A percentile compares a stretch with the other conserved stretches of the same genome.
These are phyloP conservation scores for Sphagnurus paluster DNA, from an alignment of 1,284 basidiomycete species.

Conservation along the genomic window DNA sequence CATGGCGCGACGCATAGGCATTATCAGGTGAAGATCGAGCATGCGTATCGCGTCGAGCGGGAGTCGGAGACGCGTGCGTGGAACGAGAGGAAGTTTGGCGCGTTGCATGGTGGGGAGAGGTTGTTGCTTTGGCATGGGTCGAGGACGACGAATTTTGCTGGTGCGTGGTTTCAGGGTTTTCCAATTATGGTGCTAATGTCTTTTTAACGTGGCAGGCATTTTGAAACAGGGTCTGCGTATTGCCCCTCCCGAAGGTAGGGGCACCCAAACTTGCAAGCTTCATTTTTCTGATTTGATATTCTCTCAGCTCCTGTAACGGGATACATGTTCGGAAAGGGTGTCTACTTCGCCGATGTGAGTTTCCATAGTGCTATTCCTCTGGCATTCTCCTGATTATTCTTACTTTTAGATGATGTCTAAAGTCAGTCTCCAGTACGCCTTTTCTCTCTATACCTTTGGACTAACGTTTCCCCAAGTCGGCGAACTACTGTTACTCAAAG, in stretches of 20 bases:
- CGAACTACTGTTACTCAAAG: constrained; percentile 58
- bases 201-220: constrained; percentile 39
- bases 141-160: constrained; percentile 64
- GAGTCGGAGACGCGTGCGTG: constrained; percentile 53
- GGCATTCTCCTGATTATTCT: constrained; percentile 9
- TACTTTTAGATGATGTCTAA: constrained; percentile 60
- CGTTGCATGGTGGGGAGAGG: constrained; percentile 49
- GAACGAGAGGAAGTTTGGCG: constrained; percentile 46
- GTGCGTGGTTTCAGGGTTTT: constrained; percentile 22
- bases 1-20: constrained; percentile 55
- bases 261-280: too few species aligned
- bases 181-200: background rate
- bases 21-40: constrained; percentile 42
- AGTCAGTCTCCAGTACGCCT: constrained; percentile 27
- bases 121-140: constrained; percentile 70
- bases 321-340: constrained; percentile 73
- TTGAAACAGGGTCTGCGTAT: constrained; percentile 67
- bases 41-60: constrained; percentile 60
- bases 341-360: constrained; percentile 68
- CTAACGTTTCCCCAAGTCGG: constrained; percentile 40
- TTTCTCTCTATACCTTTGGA: too few species aligned
- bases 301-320: constrained; percentile 50
- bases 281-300: background rate
- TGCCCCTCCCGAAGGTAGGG: constrained; percentile 64
- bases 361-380: background rate